A percentile compares a stretch with the other conserved stretches of the same genome.
phyloP scores from a whole-genome alignment of 129 eudicot species.

The Ambrosia trifida region DNA sequence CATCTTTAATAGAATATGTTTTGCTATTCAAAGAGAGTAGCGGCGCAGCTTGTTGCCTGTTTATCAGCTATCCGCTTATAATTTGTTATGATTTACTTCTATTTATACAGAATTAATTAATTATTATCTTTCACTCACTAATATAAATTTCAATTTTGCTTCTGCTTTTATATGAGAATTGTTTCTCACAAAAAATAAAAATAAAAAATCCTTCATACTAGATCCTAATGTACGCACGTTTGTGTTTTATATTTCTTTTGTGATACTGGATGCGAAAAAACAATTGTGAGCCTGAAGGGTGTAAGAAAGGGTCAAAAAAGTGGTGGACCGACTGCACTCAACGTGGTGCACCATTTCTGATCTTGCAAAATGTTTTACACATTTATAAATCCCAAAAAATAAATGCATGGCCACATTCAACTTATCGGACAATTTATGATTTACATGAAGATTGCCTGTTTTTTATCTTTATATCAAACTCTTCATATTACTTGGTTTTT shows the following conservation, averaged over 20 bases:
- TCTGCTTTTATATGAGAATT: not conserved
- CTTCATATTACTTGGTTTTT: not conserved
- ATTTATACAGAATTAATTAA: too few relatives aligned
- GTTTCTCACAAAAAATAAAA: not conserved
- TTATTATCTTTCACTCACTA: not conserved
- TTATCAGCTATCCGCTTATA: too few relatives aligned
- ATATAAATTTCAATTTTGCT: not conserved
- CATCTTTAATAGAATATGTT: too few relatives aligned
- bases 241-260: not conserved
- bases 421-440: constrained; percentile 5
- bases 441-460: not conserved
- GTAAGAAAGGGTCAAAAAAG: not conserved
- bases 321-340: not conserved
- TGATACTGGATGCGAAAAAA: not conserved
- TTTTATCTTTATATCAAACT: not conserved
- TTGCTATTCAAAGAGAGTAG: too few relatives aligned
- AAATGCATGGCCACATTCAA: constrained; percentile 5
- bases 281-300: not conserved
- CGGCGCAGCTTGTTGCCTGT: too few relatives aligned
- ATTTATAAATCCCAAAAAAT: not conserved
- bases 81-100: too few relatives aligned
- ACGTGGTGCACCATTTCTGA: not conserved
- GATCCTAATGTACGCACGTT: not conserved
- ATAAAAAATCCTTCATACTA: not conserved
- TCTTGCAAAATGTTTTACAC: constrained; percentile 5